Percentiles rank a stretch among this genome's conserved stretches.
phyloP scores from a whole-genome alignment of 169 alveolate genomes.

The Plasmodium sp. region DNA sequence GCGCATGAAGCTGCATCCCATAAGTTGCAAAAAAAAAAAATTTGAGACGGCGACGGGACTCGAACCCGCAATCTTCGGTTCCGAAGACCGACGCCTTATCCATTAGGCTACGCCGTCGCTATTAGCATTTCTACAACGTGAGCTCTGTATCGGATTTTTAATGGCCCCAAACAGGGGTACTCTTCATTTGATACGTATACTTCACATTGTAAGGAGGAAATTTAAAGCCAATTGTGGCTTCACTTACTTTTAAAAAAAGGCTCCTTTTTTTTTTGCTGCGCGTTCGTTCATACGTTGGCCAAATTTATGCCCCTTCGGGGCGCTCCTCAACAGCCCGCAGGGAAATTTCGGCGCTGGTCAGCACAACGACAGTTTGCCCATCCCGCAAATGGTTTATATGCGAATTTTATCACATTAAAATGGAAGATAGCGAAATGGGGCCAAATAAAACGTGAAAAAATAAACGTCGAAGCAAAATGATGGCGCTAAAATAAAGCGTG shows the following conservation, averaged over 20 bases:
- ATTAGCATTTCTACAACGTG: not conserved
- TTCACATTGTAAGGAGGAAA: not conserved
- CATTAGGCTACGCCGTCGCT: slow-evolving; percentile 97
- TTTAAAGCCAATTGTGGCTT: not conserved
- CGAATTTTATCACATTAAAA: too few species aligned
- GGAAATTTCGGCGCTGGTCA: not conserved
- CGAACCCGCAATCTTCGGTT: slow-evolving; percentile 98
- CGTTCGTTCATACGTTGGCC: not conserved
- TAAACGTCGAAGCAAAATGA: not conserved
- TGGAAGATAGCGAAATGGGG: not conserved
- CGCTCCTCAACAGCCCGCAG: not conserved
- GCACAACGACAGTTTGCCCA: not conserved
- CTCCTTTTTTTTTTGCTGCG: not conserved
- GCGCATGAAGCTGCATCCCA: too few species aligned
- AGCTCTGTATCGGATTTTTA: not conserved
- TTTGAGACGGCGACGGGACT: slow-evolving; percentile 94
- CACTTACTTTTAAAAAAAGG: not conserved
- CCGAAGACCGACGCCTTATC: slow-evolving; percentile 99
- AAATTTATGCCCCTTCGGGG: not conserved
- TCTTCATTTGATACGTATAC: too few species aligned
- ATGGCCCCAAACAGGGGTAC: not conserved
- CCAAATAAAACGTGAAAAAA: not conserved
- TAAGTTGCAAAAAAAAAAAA: not conserved
- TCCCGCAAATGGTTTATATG: not conserved
- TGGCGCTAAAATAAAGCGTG: not conserved